These are phyloP conservation scores for Danielozyma ontarioensis DNA, from an alignment of 805 yeast species.

Conservation along the genomic window DNA sequence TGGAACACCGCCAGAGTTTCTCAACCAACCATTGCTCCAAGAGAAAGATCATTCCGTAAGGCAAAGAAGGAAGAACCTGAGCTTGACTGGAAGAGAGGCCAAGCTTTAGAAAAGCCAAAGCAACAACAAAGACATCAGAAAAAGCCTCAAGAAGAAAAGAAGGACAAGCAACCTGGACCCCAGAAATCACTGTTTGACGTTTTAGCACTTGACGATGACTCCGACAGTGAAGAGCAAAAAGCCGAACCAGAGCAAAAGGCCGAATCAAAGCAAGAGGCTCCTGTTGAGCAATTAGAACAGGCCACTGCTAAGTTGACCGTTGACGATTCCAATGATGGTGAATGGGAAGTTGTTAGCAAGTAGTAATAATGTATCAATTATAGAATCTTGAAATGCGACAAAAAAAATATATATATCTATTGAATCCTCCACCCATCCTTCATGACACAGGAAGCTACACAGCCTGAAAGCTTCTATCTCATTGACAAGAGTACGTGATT, in stretches of 20 bases:
- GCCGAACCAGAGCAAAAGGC: conserved; percentile 5
- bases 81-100: conserved; percentile 37
- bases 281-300: conserved; percentile 21
- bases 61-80: conserved; percentile 21
- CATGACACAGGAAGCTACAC: neutral
- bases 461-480: conserved; percentile 3
- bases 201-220: conserved; percentile 41
- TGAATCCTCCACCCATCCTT: neutral
- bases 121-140: conserved; percentile 1
- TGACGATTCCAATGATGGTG: conserved; percentile 23
- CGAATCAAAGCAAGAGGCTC: conserved; percentile 10
- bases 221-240: conserved; percentile 11
- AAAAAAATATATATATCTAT: neutral
- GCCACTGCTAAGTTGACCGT: conserved; percentile 38
- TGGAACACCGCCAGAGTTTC: conserved; percentile 46
- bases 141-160: conserved; percentile 13
- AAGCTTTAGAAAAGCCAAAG: conserved; percentile 17
- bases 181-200: conserved; percentile 44
- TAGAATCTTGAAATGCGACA: too few relatives aligned
- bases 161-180: conserved; percentile 28
- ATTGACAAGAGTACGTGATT: conserved; percentile 3
- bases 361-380: conserved; percentile 15
- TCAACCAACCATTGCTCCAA: conserved; percentile 30
- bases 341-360: conserved; percentile 45
- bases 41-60: conserved; percentile 30